Base-by-base conservation (phyloP, 441 rosid genomes). In the Arabidopsis lyrata region DNA sequence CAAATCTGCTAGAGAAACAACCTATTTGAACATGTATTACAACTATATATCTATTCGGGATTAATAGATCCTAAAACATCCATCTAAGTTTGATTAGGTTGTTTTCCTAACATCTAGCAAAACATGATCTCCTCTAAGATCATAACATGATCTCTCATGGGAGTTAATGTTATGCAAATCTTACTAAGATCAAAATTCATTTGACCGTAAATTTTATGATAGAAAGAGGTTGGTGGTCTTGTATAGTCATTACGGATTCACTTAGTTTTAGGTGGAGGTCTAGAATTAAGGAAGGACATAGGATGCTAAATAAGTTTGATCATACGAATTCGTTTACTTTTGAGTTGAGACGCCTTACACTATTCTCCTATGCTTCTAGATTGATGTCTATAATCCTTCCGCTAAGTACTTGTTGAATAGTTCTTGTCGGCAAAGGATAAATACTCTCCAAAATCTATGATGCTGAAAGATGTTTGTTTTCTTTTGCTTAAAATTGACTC, bases 311-410 rank as follows among this genome's bases (percentile, higher is more conserved):
- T 35, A 48, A 35, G 27, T 69, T 55, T 15, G 35, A 44, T 13
- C 47, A 18, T 32, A 31, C 13, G 16, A 18, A 56, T 14, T 69
- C n/a, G 49, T 47, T 70, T 15, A 71, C 68, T 29, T 61, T 61
- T 50, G 24, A 62, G 35, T 41, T 53, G 31, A 72, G 55, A 53
- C 49, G 63, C 39, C 44, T 44, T 29, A 22, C 20, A 20, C 7
- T 36, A 34, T 20, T 20, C 60, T 24, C 18, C 8, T 11, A 18
- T 5, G 36, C 49, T 48, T 70, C 22, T 4, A 38, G 42, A 49
- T 16, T 54, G 32, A 68, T 13, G 52, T 41, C 22, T 41, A 0
- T 53, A 24, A 13, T 39, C 12, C 11, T 34, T n/a, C 27, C 6
- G 38, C 50, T 31, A 35, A 11, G 67, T 27, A 39, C 5, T 52